Percentiles rank a stretch among this genome's conserved stretches.
Evolutionary conservation across 179 eudicot species (phyloP).

Genomic region (Spinacia oleracea): DNA sequence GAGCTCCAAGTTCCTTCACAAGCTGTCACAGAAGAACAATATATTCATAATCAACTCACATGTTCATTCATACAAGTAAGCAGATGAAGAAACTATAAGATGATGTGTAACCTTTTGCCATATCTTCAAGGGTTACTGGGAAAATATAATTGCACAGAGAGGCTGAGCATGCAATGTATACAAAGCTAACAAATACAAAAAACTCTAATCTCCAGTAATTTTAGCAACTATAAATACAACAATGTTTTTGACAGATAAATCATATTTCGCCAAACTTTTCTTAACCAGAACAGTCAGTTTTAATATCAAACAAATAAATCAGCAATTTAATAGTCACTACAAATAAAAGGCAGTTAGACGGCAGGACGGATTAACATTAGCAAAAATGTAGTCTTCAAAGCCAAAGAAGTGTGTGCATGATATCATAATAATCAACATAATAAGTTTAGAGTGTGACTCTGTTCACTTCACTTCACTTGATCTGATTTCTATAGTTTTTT

Average conservation of each 20-base stretch:
- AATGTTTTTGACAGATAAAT: not conserved
- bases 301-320: not conserved
- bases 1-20: slow-evolving; percentile 83
- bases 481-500: too few relatives aligned
- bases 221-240: not conserved
- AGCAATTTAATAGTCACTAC: not conserved
- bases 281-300: not conserved
- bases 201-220: not conserved
- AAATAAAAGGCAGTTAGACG: not conserved
- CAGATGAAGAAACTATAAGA: not conserved
- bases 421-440: not conserved
- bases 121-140: not conserved
- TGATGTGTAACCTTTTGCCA: not conserved
- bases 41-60: slow-evolving; percentile 3
- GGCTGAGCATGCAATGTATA: not conserved
- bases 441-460: not conserved
- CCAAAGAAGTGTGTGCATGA: not conserved
- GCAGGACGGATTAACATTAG: not conserved
- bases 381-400: not conserved
- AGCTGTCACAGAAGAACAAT: slow-evolving; percentile 50
- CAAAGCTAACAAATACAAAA: not conserved
- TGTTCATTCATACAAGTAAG: not conserved
- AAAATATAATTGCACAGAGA: not conserved
- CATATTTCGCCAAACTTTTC: not conserved
- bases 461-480: too few relatives aligned